A percentile compares a stretch with the other conserved stretches of the same genome.
Conservation (phyloP, 768 basidiomycete genomes). For the Boletales sp. region DNA sequence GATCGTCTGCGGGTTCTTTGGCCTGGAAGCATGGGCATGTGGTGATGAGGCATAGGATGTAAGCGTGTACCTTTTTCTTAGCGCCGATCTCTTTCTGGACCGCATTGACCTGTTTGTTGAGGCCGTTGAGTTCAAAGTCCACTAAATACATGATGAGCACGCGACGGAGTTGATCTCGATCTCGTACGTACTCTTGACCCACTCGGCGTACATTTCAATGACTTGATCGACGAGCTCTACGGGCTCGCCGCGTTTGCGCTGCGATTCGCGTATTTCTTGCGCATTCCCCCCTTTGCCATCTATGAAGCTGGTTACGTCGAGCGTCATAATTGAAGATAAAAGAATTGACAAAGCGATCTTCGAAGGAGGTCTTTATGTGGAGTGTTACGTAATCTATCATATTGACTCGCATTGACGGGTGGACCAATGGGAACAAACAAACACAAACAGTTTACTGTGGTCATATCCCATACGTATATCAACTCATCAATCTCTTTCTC, state of each 20-base stretch:
- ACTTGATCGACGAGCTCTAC: conserved; percentile 94
- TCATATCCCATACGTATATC: background rate
- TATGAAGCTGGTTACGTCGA: conserved; percentile 78
- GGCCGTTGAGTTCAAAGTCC: conserved; percentile 78
- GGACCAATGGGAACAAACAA: conserved; percentile 21
- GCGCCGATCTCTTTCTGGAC: conserved; percentile 92
- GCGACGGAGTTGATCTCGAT: background rate
- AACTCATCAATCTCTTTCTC: too few species aligned
- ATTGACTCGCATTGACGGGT: background rate
- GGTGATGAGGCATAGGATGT: background rate
- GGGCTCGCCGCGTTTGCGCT: conserved; percentile 83
- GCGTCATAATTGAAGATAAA: conserved; percentile 53
- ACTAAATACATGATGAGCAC: conserved; percentile 42
- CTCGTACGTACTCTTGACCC: conserved; percentile 78
- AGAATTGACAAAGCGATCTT: too few species aligned
- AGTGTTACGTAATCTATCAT: background rate
- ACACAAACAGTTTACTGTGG: conserved; percentile 16
- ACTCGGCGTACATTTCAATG: conserved; percentile 85
- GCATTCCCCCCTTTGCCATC: conserved; percentile 91
- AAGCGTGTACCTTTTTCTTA: conserved; percentile 77
- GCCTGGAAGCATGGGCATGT: conserved; percentile 46
- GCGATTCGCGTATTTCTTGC: conserved; percentile 85
- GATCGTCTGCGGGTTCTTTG: conserved; percentile 86
- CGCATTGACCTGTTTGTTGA: conserved; percentile 81
- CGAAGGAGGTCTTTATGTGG: background rate